Conservation (phyloP, 768 basidiomycete genomes). For the Tricholoma sp. region DNA sequence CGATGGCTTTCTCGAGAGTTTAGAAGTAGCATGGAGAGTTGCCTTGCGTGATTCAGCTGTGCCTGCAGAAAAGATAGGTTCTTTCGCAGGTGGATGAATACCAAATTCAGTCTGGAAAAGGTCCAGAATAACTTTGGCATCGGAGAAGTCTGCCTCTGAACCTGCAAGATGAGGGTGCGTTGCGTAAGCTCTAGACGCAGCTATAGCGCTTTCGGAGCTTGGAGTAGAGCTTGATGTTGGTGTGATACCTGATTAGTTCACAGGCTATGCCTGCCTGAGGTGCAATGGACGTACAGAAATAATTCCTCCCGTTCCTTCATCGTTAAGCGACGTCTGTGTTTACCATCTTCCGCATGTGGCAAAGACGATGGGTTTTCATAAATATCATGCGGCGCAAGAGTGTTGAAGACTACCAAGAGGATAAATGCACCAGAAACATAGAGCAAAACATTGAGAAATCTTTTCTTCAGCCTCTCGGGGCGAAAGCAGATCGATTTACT, state of each 20-base stretch:
- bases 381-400: not conserved
- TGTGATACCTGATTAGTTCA: not conserved
- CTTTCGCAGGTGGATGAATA: slow-evolving; percentile 34
- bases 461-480: slow-evolving; percentile 1
- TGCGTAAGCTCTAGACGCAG: slow-evolving; percentile 53
- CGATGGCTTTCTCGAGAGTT: slow-evolving; percentile 40
- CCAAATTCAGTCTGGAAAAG: slow-evolving; percentile 65
- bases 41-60: slow-evolving; percentile 60
- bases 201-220: slow-evolving; percentile 49
- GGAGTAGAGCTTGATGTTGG: slow-evolving; percentile 45
- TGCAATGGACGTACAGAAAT: slow-evolving; percentile 14
- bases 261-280: not conserved
- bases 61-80: slow-evolving; percentile 72
- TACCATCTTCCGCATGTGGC: not conserved
- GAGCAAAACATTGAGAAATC: slow-evolving; percentile 8
- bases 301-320: slow-evolving; percentile 14
- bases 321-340: slow-evolving; percentile 5
- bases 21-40: slow-evolving; percentile 49
- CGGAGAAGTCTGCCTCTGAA: slow-evolving; percentile 50
- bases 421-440: slow-evolving; percentile 3
- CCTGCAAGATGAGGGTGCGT: slow-evolving; percentile 73
- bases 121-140: slow-evolving; percentile 63
- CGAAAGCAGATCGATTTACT: not conserved
- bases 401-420: slow-evolving; percentile 8
- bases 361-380: not conserved